Base-by-base conservation (phyloP, 2,329 filamentous ascomycete genomes). In the Hymenoscyphus albidus region DNA sequence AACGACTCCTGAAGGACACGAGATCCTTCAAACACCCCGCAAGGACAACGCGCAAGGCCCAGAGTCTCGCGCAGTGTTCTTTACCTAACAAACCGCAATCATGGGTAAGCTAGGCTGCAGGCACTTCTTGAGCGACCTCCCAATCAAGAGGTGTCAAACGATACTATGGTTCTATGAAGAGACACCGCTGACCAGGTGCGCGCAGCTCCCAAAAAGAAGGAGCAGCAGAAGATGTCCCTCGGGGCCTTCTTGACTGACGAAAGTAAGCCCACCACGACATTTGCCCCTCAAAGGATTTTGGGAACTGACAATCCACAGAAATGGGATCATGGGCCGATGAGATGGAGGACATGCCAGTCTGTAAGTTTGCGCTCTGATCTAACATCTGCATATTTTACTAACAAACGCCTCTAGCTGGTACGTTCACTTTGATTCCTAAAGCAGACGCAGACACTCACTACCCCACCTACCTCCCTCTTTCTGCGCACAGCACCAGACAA, bases 241-340 rank as follows among this genome's bases (percentile, higher is more conserved):
- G 92, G 92, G 84, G 91, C 92, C 81, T 99, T 99, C 86, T 86
- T 99, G 84, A 85, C 85, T 77, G 92, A 97, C 80, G 86, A 92
- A 80, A 89, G 94, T 97, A 85, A 80, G 92, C 83, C 60, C 59
- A 59, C 44, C 35, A 40, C 54, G 42, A 55, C 14, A 38, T 39
- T 40, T 35, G 32, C 62, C 68, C 72, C 76, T 66, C 39, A 38
- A 65, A 64, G 65, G 58, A 62, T n/a, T 82, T 81, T 79, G 70
- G 82, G 72, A 57, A 69, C 71, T 75, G 67, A 74, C 67, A 68
- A 69, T 63, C 68, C 61, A 60, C 75, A 90, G 88, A 85, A 74
- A 84, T 89, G 76, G 93, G 94, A 76, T 98, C 95, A 73, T 99
- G 95, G 95, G 95, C 95, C 74, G 96, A 99, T 81, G 95, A 99